A percentile compares a stretch with the other conserved stretches of the same genome.
phyloP scores from a whole-genome alignment of 768 basidiomycete species.

The Lactarius pseudohatsudake region DNA sequence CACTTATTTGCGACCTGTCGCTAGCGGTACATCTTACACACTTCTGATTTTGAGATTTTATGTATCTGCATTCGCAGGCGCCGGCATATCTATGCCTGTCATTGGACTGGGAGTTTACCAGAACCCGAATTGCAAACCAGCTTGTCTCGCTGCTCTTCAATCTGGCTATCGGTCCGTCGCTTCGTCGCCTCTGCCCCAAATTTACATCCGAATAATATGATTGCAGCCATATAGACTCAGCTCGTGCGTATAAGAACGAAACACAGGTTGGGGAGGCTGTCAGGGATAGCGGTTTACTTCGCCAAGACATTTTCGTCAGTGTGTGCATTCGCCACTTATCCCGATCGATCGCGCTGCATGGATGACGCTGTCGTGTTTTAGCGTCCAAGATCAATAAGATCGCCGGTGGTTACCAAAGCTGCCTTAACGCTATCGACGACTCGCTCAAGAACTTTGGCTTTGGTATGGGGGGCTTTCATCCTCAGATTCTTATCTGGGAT shows the following conservation, averaged over 20 bases:
- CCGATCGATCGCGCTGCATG: background rate
- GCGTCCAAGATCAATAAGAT: constrained; percentile 28
- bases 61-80: background rate
- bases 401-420: constrained; percentile 18
- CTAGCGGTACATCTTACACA: constrained; percentile 36
- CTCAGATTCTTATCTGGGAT: background rate
- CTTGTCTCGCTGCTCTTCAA: constrained; percentile 60
- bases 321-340: constrained; percentile 29
- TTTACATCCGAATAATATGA: background rate
- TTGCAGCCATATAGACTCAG: constrained; percentile 69
- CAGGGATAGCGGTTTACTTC: constrained; percentile 51
- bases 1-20: background rate
- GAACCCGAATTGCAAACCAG: constrained; percentile 55
- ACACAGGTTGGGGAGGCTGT: constrained; percentile 59
- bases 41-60: background rate
- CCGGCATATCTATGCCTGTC: constrained; percentile 59
- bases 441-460: constrained; percentile 17
- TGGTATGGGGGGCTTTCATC: background rate
- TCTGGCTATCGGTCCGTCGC: constrained; percentile 58
- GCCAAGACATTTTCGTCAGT: constrained; percentile 75
- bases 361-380: constrained; percentile 2
- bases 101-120: constrained; percentile 72
- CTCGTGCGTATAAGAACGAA: constrained; percentile 69
- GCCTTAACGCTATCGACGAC: constrained; percentile 11
- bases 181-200: background rate